Base-by-base conservation (phyloP, 2,329 filamentous ascomycete genomes). In the Penicillium sp. region DNA sequence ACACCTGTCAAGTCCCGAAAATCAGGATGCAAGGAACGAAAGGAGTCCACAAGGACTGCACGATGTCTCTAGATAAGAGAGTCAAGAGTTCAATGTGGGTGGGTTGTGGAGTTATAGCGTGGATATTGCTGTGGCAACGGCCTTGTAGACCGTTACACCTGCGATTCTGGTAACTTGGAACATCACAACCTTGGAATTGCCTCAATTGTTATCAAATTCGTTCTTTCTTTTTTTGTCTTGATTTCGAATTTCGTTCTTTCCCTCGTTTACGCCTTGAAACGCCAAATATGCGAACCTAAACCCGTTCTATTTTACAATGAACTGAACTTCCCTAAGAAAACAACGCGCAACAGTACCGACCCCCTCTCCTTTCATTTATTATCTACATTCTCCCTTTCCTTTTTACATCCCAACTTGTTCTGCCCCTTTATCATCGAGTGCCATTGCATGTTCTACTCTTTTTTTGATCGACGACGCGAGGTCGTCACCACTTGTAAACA, bases 361-460 rank as follows among this genome's bases (percentile, higher is more conserved):
- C 57, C 58, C 58, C 49, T 23, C 50, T 34, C 45, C 39, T 57
- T 51, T 32, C 39, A 51, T 56, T 51, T 46, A 47, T 41, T 57
- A 45, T 49, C 58, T 47, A 51, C 53, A 47, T 42, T 42, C 29
- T 38, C 41, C 46, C 41, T 40, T 34, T 26, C 34, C 43, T 19
- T 36, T 47, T 32, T 36, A 39, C 47, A 32, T 49, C 26, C n/a
- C n/a, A n/a, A 51, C 42, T 51, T 19, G 26, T 56, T 56, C 47
- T 55, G 34, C 42, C 53, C 40, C 56, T 56, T 54, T 59, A 59
- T 63, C n/a, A 27, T 60, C 58, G 9, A 50, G 42, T 57, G 11
- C 57, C 55, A 60, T 65, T 72, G 72, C 71, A 76, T 76, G 74
- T 76, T 74, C 72, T 64, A 69, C 59, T 58, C 69, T 54, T 62